These are phyloP conservation scores for Davidsoniella australis DNA, from an alignment of 2,329 filamentous ascomycete species.

Conservation along the genomic window DNA sequence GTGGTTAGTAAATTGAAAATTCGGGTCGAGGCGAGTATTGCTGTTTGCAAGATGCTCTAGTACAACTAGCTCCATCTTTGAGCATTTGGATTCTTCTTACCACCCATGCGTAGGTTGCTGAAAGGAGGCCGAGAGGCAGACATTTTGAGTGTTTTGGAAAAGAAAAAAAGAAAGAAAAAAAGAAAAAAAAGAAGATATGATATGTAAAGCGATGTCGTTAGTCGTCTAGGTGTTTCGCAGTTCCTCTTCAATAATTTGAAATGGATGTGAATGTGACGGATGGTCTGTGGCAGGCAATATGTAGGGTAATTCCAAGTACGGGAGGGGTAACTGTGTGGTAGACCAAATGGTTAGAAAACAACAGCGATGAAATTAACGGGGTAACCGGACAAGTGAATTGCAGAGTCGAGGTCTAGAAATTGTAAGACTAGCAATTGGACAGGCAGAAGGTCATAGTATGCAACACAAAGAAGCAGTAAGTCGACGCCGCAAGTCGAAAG, in stretches of 20 bases:
- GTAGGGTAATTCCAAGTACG: conserved; percentile 6
- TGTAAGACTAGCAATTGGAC: neutral
- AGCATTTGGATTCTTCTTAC: conserved; percentile 37
- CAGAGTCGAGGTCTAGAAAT: too few relatives aligned
- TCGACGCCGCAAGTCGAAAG: neutral
- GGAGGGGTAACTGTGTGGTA: conserved; percentile 12
- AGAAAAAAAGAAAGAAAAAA: neutral
- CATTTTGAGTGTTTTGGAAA: conserved; percentile 4
- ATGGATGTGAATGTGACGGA: neutral
- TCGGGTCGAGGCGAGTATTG: neutral
- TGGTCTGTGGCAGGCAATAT: conserved; percentile 7
- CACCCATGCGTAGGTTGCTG: conserved; percentile 81
- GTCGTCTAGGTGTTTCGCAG: too few relatives aligned
- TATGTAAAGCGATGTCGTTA: neutral
- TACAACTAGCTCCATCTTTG: neutral
- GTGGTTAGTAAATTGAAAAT: neutral
- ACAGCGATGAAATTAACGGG: conserved; percentile 10
- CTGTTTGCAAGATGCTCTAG: neutral
- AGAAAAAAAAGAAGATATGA: neutral
- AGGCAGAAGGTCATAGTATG: neutral
- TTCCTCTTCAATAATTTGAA: neutral
- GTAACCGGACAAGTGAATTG: conserved; percentile 11
- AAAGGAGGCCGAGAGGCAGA: conserved; percentile 55
- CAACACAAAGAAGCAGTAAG: neutral
- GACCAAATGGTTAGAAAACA: conserved; percentile 9